Conservation (phyloP, 768 basidiomycete genomes). For the Xerocomellus chrysenteron region DNA sequence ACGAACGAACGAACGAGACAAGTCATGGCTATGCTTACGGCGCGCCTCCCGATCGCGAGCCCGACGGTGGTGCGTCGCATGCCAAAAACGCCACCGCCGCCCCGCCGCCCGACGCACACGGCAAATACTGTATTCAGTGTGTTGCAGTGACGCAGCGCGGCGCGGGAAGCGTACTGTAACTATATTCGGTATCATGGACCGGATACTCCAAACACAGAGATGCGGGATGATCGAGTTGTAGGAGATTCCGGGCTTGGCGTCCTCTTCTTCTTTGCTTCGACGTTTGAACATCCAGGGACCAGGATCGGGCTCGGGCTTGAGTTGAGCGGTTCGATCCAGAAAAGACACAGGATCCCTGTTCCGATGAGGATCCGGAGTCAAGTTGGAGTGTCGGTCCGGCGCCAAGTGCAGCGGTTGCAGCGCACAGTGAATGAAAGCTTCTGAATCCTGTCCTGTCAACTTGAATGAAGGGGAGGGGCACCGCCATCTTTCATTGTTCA, state of each 20-base stretch:
- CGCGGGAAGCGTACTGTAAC: not conserved
- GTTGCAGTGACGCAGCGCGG: not conserved
- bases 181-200: not conserved
- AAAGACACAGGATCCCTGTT: not conserved
- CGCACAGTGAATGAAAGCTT: not conserved
- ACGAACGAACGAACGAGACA: too few species aligned
- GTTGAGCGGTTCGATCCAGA: not conserved
- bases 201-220: not conserved
- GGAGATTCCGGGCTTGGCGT: not conserved
- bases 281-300: not conserved
- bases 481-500: not conserved
- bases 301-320: not conserved
- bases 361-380: not conserved
- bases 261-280: not conserved
- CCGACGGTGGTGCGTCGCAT: not conserved
- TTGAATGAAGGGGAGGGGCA: too few species aligned
- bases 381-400: not conserved
- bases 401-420: not conserved
- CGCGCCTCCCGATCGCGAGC: not conserved
- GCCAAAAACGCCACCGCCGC: conserved; percentile 2
- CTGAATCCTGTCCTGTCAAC: too few species aligned
- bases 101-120: not conserved
- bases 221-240: not conserved
- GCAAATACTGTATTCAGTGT: not conserved
- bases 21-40: not conserved